A percentile compares a stretch with the other conserved stretches of the same genome.
These are phyloP conservation scores for Amanita fuliginea DNA, from an alignment of 768 basidiomycete genomes.

Conservation along the genomic window DNA sequence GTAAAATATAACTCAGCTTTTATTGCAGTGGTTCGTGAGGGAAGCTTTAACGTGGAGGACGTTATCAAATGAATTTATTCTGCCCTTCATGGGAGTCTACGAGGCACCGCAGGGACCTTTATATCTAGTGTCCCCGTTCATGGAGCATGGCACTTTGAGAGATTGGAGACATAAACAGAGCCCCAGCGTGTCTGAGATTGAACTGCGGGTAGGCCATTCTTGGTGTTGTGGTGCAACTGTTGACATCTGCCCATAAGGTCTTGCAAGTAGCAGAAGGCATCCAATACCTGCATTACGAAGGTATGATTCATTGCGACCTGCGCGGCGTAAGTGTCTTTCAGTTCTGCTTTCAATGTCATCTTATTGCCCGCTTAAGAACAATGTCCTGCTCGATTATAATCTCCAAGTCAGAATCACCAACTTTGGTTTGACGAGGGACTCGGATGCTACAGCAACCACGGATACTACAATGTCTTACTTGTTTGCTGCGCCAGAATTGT, in stretches of 20 bases:
- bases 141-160: background rate
- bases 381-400: background rate
- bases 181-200: background rate
- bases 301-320: constrained; percentile 2
- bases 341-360: too few relatives aligned
- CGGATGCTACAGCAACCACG: constrained; percentile 1
- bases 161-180: background rate
- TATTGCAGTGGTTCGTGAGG: background rate
- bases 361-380: background rate
- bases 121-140: background rate
- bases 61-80: background rate
- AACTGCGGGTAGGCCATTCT: background rate
- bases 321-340: background rate
- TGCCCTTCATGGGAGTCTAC: background rate
- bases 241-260: background rate
- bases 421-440: background rate
- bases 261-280: constrained; percentile 1
- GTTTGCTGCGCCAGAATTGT: background rate
- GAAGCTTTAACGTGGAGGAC: constrained; percentile 3
- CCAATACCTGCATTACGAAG: constrained; percentile 3
- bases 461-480: background rate
- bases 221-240: background rate
- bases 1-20: background rate
- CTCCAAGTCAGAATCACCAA: constrained; percentile 1
- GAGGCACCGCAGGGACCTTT: background rate